Evolutionary conservation across 73 alveolate species (phyloP), one percentile per base, ranked within the genome.

Genomic region (Effrenium voratum): DNA sequence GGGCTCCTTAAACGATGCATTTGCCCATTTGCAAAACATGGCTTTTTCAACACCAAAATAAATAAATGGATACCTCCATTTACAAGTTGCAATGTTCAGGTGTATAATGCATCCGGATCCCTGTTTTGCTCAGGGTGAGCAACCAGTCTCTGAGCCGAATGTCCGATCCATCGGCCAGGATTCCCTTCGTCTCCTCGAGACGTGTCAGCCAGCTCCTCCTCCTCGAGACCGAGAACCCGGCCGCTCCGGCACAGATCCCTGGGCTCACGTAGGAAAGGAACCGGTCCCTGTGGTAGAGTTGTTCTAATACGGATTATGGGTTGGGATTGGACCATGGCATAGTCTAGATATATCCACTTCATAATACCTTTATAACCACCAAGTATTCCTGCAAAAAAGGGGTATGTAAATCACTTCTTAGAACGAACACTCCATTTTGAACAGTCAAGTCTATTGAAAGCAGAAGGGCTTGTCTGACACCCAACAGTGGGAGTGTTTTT

Each of bases 221-320:
- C 41, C 87, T 90, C 45, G 97, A 90, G 76, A 90, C 97, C 34
- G 97, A 90, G 24, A 90, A 90, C 34, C 97, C 97, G 38, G 95
- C 70, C 45, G 36, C 30, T 32, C 95, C 38, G 91, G n/a, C n/a
- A 3, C 44, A 13, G 68, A 22, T 55, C 22, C 22, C 30, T 55
- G 10, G 22, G 68, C 68, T 55, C 68, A 10, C 10, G 22, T 41
- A 68, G n/a, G 80, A 38, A 32, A 13, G 44, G 44, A 63, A 22
- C 13, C 8, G 44, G 26, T 30, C 44, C n/a, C 80, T 26, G 80
- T 13, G 19, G 80, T 59, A 59, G 0, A 2, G 73, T 28, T 28
- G 36, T 59, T 59, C 73, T 26, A 19, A 3, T 12, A 28, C 30
- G 80, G 26, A 5, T 68, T 26, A 41, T 16, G 46, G n/a, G 46